Percentiles rank a stretch among this genome's conserved stretches.
These are phyloP conservation scores for Lonicera japonica DNA, from an alignment of 129 eudicot genomes.

Conservation along the genomic window DNA sequence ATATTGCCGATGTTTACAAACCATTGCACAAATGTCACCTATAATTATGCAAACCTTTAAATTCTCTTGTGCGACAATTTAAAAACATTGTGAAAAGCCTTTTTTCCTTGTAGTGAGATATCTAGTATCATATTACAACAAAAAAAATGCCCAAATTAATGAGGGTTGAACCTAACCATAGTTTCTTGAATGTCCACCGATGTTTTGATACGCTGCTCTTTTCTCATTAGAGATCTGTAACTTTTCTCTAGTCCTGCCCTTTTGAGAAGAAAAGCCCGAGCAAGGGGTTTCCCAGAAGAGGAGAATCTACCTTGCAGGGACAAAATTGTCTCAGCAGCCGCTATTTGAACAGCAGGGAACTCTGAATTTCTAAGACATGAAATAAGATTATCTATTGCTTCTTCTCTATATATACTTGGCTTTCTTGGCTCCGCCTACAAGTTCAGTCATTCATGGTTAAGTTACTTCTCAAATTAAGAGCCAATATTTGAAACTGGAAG, in stretches of 20 bases:
- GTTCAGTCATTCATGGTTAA: too few relatives aligned
- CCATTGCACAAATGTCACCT: too few relatives aligned
- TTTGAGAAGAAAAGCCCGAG: slow-evolving; percentile 54
- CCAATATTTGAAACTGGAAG: too few relatives aligned
- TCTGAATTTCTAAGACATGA: slow-evolving; percentile 50
- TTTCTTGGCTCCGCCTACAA: slow-evolving; percentile 61
- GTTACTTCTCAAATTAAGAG: too few relatives aligned
- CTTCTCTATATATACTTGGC: slow-evolving; percentile 77
- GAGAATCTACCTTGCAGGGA: slow-evolving; percentile 67
- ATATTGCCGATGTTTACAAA: too few relatives aligned
- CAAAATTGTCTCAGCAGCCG: slow-evolving; percentile 56
- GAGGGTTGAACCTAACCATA: slow-evolving; percentile 30
- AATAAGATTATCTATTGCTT: slow-evolving; percentile 63
- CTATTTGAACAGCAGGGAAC: slow-evolving; percentile 49
- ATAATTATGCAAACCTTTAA: too few relatives aligned
- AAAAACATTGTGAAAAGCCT: too few relatives aligned
- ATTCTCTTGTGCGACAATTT: too few relatives aligned
- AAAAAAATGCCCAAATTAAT: too few relatives aligned
- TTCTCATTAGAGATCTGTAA: slow-evolving; percentile 31
- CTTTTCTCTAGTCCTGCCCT: slow-evolving; percentile 43
- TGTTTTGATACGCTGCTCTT: slow-evolving; percentile 30
- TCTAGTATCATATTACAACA: too few relatives aligned
- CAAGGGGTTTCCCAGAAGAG: slow-evolving; percentile 58
- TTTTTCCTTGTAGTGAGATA: too few relatives aligned
- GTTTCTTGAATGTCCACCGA: slow-evolving; percentile 39